A percentile compares a stretch with the other conserved stretches of the same genome.
Evolutionary conservation across 202 grass and related monocot species (phyloP).

Genomic region (Cymbopogon flexuosus): DNA sequence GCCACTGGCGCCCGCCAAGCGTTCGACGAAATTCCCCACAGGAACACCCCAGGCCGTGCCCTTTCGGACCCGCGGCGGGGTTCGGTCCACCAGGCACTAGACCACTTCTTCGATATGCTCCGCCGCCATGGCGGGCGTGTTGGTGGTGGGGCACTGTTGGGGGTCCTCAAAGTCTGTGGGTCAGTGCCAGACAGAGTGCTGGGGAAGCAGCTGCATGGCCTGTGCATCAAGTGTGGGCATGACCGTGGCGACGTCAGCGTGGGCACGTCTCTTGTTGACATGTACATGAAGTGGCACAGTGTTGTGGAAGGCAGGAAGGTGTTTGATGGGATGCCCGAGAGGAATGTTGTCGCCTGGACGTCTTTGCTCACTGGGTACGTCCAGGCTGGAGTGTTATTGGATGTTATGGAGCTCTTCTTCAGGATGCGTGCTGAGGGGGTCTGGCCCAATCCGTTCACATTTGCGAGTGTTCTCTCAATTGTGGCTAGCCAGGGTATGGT

Average conservation of each 20-base stretch:
- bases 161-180: slow-evolving; percentile 29
- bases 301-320: slow-evolving; percentile 25
- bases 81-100: slow-evolving; percentile 1
- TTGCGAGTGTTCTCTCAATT: slow-evolving; percentile 34
- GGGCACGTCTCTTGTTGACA: slow-evolving; percentile 29
- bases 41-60: not conserved
- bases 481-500: slow-evolving; percentile 13
- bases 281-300: slow-evolving; percentile 49
- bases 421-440: slow-evolving; percentile 36
- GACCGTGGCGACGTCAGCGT: slow-evolving; percentile 14
- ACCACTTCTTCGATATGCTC: slow-evolving; percentile 15
- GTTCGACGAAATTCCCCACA: slow-evolving; percentile 44
- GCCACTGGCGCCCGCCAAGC: not conserved
- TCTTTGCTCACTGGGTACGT: slow-evolving; percentile 33
- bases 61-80: not conserved
- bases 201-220: slow-evolving; percentile 45
- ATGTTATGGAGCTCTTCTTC: slow-evolving; percentile 35
- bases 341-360: slow-evolving; percentile 39
- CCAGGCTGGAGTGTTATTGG: not conserved
- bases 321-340: slow-evolving; percentile 39
- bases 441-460: slow-evolving; percentile 30
- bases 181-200: slow-evolving; percentile 20
- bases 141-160: slow-evolving; percentile 9
- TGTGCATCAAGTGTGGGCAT: slow-evolving; percentile 30
- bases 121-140: not conserved